Conservation (phyloP, 2,329 filamentous ascomycete genomes). For the Pyrenophora graminea region DNA sequence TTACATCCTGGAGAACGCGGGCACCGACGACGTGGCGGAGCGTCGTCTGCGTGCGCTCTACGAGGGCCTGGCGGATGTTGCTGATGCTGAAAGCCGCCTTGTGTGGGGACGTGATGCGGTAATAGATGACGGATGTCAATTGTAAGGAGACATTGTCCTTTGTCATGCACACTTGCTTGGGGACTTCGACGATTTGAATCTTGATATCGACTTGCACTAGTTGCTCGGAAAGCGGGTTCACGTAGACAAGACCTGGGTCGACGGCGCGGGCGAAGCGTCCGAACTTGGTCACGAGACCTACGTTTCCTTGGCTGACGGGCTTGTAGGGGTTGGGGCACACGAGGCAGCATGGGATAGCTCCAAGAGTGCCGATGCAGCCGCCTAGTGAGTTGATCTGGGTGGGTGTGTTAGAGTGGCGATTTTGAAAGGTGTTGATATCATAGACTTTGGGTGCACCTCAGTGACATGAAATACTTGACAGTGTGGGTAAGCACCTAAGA, state of each 20-base stretch:
- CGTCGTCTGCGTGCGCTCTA: conserved; percentile 97
- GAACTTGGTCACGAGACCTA: conserved; percentile 94
- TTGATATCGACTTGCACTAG: conserved; percentile 96
- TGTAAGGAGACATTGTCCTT: conserved; percentile 97
- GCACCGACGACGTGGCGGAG: conserved; percentile 95
- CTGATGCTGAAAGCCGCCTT: conserved; percentile 96
- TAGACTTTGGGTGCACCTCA: no score
- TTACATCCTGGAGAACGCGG: conserved; percentile 94
- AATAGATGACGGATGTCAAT: conserved; percentile 97
- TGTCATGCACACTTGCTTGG: conserved; percentile 97
- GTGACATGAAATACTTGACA: no score
- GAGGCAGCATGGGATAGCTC: conserved; percentile 89
- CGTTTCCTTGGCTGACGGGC: conserved; percentile 87
- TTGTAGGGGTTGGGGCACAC: conserved; percentile 96
- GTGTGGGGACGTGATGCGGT: conserved; percentile 93
- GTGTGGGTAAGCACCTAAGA: no score
- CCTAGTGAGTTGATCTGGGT: conserved; percentile 72
- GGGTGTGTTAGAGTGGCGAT: conserved; percentile 3
- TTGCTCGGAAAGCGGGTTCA: conserved; percentile 92
- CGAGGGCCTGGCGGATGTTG: conserved; percentile 92
- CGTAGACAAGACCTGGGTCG: conserved; percentile 93
- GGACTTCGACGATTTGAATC: conserved; percentile 97
- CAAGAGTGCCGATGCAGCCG: conserved; percentile 72
- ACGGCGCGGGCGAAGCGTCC: conserved; percentile 93
- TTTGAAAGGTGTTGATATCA: neutral